Evolutionary conservation across 2,329 filamentous ascomycete species (phyloP).

Genomic region (Drechslerella coelobrocha): DNA sequence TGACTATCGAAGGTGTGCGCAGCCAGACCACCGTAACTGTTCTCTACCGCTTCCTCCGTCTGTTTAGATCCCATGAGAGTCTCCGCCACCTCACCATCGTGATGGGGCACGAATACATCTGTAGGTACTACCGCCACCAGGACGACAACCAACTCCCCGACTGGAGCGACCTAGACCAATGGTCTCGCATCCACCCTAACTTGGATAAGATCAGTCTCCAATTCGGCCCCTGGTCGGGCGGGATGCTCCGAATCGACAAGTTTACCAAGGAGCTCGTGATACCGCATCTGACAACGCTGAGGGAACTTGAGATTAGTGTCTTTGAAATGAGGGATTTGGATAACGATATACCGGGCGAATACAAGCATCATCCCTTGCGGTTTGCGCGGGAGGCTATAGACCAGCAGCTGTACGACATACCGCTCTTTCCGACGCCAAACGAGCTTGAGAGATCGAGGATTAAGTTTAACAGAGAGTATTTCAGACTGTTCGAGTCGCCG

Average conservation of each 20-base stretch:
- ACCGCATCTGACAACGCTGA: background rate
- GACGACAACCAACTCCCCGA: background rate
- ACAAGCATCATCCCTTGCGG: slow-evolving; percentile 18
- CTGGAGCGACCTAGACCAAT: background rate
- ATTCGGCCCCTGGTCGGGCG: slow-evolving; percentile 14
- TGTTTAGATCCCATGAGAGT: background rate
- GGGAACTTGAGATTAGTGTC: slow-evolving; percentile 9
- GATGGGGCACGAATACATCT: background rate
- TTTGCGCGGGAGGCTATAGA: slow-evolving; percentile 11
- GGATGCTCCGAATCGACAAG: slow-evolving; percentile 8
- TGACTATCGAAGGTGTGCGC: slow-evolving; percentile 7
- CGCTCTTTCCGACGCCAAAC: background rate
- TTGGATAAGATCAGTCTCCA: slow-evolving; percentile 3
- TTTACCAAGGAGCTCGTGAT: background rate
- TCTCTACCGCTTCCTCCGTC: slow-evolving; percentile 1
- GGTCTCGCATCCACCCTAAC: background rate
- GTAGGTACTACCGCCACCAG: background rate
- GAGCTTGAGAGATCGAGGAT: background rate
- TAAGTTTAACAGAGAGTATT: background rate
- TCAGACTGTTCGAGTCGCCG: background rate
- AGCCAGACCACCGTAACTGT: background rate
- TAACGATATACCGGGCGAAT: background rate
- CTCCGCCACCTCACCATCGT: slow-evolving; percentile 5
- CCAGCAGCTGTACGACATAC: background rate
- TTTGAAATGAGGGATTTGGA: background rate